Base-by-base conservation (phyloP, 2,329 filamentous ascomycete genomes). In the Paraconiothyrium sp. region DNA sequence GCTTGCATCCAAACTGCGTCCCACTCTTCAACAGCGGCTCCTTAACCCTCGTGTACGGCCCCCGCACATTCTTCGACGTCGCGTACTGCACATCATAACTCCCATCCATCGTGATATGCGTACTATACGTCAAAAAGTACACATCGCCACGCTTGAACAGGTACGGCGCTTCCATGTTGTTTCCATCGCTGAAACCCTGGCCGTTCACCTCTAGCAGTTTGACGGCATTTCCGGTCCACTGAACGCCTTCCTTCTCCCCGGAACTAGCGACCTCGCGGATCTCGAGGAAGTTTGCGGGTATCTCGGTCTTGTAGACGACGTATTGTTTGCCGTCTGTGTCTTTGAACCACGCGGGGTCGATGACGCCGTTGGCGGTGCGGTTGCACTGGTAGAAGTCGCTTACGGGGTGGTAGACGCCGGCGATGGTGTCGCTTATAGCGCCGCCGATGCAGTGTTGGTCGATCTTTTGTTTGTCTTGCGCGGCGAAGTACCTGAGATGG, bases 291-390 rank as follows among this genome's bases (percentile, higher is more conserved):
- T 50, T 51, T 20, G 34, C 20, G n/a, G 56, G 56, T 24, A 50
- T 50, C 35, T 58, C 56, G 2, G 56, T 58, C 37, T 58, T 58
- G 47, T 58, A 58, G 1, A 52, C 56, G 24, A 58, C 22, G 47
- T 58, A 58, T 32, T 58, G 46, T 8, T 44, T 50, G 34, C 27
- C 37, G 30, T 50, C 44, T 6, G 48, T 32, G 48, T 58, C 56
- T 52, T 52, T 58, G 35, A 51, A 58, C 56, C 56, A 58, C 20
- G 56, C 44, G 14, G 56, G 56, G 35, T 52, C 56, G 39, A 58
- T 58, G 47, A 58, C 56, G 35, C 56, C 56, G 20, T 32, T 52
- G 2, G 50, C 7, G 47, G 56, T 51, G 20, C 46, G 46, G 39
- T 58, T 58, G 16, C 56, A 58, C n/a, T 58, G 47, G 37, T 24